Evolutionary conservation across 2,329 filamentous ascomycete genomes (phyloP).

Genomic region (Ophiostoma perfectum): DNA sequence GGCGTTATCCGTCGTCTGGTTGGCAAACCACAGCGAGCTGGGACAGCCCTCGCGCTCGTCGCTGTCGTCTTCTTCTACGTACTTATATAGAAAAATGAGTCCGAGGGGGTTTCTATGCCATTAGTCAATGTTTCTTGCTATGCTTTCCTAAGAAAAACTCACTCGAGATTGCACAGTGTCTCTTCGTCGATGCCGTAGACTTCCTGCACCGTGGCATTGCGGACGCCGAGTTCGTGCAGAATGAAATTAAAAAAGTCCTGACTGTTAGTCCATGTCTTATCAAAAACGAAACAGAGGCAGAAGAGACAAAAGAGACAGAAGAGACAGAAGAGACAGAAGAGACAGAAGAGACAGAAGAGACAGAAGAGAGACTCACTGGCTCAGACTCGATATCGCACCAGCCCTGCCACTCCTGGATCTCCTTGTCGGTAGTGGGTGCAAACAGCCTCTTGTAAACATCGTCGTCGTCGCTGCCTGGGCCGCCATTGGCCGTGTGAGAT

Average conservation of each 20-base stretch:
- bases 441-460: slow-evolving; percentile 35
- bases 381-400: slow-evolving; percentile 88
- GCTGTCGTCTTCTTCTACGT: slow-evolving; percentile 47
- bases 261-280: background rate
- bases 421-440: slow-evolving; percentile 44
- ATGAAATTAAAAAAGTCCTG: slow-evolving; percentile 83
- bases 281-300: slow-evolving; percentile 23
- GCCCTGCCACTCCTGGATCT: slow-evolving; percentile 59
- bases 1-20: slow-evolving; percentile 79
- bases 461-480: slow-evolving; percentile 13
- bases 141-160: too few relatives aligned
- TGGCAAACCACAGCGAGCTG: slow-evolving; percentile 79
- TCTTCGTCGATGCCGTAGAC: slow-evolving; percentile 67
- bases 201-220: slow-evolving; percentile 68
- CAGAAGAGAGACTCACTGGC: slow-evolving; percentile 48
- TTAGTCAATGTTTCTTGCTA: too few relatives aligned
- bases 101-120: slow-evolving; percentile 63
- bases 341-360: background rate
- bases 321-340: background rate
- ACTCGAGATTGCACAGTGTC: slow-evolving; percentile 44
- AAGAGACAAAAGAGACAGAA: slow-evolving; percentile 14
- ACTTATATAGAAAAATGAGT: slow-evolving; percentile 84
- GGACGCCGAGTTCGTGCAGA: slow-evolving; percentile 70
- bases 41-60: slow-evolving; percentile 51
- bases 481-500: too few relatives aligned